Conservation (phyloP, 1,139 yeast species). For the Hansenula sp. region DNA sequence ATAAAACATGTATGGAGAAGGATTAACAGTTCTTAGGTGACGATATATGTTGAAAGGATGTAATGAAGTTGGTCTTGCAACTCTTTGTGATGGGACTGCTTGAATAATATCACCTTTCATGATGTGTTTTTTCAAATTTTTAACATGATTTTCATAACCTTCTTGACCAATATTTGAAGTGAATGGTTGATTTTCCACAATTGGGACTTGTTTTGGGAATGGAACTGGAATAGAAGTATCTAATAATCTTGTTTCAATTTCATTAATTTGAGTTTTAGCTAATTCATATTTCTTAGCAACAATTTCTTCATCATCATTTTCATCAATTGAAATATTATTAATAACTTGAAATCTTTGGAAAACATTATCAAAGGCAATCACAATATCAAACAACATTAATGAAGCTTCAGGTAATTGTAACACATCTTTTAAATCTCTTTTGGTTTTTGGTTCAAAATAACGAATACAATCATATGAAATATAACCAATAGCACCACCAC, state of each 20-base stretch:
- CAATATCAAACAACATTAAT: constrained; percentile 84
- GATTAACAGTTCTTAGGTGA: constrained; percentile 91
- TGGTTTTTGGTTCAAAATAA: constrained; percentile 90
- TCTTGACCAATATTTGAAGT: constrained; percentile 88
- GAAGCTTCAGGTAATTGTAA: constrained; percentile 86
- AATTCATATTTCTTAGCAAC: constrained; percentile 46
- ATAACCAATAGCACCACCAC: constrained; percentile 97
- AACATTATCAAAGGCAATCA: constrained; percentile 90
- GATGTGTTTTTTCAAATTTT: constrained; percentile 71
- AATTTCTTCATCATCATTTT: constrained; percentile 33
- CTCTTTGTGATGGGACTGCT: constrained; percentile 96
- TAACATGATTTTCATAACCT: constrained; percentile 85
- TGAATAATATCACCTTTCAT: constrained; percentile 91
- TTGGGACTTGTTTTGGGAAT: constrained; percentile 68
- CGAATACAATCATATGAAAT: constrained; percentile 94
- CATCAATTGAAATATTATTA: constrained; percentile 57
- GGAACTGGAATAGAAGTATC: constrained; percentile 38
- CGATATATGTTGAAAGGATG: constrained; percentile 96
- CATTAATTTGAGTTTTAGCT: constrained; percentile 55
- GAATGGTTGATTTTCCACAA: constrained; percentile 58
- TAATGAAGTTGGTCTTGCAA: constrained; percentile 88
- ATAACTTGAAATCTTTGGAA: constrained; percentile 89
- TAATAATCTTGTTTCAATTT: constrained; percentile 48
- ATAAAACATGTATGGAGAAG: constrained; percentile 93
- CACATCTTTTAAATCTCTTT: constrained; percentile 69